Conservation (phyloP, 768 basidiomycete species). For the Hypholoma sublateritium region DNA sequence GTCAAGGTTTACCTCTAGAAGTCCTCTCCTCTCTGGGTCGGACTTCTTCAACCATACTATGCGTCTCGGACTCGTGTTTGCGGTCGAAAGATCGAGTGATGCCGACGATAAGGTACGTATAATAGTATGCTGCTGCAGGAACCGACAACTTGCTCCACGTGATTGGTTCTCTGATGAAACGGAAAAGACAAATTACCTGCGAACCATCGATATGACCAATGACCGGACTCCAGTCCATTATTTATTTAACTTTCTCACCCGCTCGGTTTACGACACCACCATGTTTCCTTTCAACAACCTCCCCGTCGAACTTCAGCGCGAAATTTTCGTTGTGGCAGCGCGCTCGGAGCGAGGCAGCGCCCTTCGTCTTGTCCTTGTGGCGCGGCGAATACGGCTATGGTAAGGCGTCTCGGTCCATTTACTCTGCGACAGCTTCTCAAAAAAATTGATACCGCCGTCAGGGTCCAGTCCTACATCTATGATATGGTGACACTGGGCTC, state of each 20-base stretch:
- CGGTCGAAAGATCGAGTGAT: constrained; percentile 4
- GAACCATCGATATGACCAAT: constrained; percentile 27
- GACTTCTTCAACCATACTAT: no score
- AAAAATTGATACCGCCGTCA: constrained; percentile 13
- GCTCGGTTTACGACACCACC: constrained; percentile 16
- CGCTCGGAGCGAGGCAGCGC: constrained; percentile 23
- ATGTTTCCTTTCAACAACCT: constrained; percentile 31
- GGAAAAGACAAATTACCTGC: constrained; percentile 22
- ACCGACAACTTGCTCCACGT: constrained; percentile 25
- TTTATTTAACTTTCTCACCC: constrained; percentile 20
- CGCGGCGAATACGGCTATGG: constrained; percentile 33
- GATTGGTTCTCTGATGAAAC: constrained; percentile 23
- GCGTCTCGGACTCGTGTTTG: no score
- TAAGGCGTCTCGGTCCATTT: constrained; percentile 18
- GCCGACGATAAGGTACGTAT: constrained; percentile 18
- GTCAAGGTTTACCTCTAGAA: no score
- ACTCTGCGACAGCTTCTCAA: constrained; percentile 1
- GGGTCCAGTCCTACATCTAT: constrained; percentile 41
- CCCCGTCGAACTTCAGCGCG: constrained; percentile 39
- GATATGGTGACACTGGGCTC: constrained; percentile 34
- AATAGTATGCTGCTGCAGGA: constrained; percentile 5
- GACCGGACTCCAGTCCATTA: constrained; percentile 13
- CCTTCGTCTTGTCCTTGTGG: constrained; percentile 33
- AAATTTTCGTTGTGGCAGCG: constrained; percentile 37
- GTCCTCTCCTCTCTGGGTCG: no score